Evolutionary conservation across 2,329 filamentous ascomycete genomes (phyloP).

Genomic region (Erysiphe pulchra): DNA sequence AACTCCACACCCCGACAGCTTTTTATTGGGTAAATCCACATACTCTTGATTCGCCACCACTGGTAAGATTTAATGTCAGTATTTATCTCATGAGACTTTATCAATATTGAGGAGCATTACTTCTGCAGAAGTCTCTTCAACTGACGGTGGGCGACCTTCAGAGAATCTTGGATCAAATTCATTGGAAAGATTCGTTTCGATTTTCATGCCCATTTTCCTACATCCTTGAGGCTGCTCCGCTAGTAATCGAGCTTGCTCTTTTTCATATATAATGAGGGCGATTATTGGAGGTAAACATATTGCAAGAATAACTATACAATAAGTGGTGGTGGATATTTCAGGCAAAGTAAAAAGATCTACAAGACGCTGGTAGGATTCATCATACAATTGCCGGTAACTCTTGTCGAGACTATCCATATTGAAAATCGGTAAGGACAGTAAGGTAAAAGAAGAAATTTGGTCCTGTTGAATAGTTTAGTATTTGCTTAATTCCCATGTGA

Average conservation of each 20-base stretch:
- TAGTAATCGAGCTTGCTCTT: conserved; percentile 9
- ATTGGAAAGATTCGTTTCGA: conserved; percentile 25
- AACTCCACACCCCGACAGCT: conserved; percentile 59
- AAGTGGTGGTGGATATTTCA: conserved; percentile 11
- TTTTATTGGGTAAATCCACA: conserved; percentile 66
- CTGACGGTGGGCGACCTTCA: conserved; percentile 12
- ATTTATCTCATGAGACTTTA: background rate
- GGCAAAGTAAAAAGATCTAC: conserved; percentile 1
- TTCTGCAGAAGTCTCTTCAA: conserved; percentile 13
- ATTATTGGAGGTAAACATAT: conserved; percentile 13
- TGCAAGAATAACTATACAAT: conserved; percentile 10
- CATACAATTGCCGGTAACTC: background rate
- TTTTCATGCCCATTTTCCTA: conserved; percentile 22
- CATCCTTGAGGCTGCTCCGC: conserved; percentile 21
- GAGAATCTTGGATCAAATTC: conserved; percentile 26
- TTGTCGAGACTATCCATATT: background rate
- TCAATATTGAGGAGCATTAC: background rate
- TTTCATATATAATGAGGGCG: conserved; percentile 12
- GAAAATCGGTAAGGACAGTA: background rate
- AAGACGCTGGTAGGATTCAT: background rate
- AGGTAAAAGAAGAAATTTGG: too few relatives aligned
- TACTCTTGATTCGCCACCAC: conserved; percentile 31
- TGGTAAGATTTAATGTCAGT: background rate
- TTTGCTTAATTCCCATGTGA: too few relatives aligned
- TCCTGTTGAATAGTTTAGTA: too few relatives aligned